These are phyloP conservation scores for Fusarium mexicanum DNA, from an alignment of 2,329 filamentous ascomycete genomes.

Conservation along the genomic window DNA sequence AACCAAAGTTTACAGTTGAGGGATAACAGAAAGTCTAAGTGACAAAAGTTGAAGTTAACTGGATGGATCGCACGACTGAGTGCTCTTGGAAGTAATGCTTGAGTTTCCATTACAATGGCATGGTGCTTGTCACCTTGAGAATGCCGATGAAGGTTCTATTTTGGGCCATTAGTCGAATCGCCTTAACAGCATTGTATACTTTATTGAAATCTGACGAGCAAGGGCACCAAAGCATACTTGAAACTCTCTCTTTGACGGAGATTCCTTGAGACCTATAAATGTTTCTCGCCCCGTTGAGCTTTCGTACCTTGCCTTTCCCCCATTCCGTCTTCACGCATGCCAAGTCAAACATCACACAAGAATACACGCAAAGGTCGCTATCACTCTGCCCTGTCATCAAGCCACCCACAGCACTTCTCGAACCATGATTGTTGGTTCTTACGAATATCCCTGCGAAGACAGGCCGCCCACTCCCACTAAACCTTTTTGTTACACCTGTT, in stretches of 20 bases:
- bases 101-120: not conserved
- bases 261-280: too few species aligned
- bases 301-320: not conserved
- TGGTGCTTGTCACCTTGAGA: not conserved
- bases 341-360: too few species aligned
- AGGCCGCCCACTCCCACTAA: not conserved
- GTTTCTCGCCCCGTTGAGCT: too few species aligned
- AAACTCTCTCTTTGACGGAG: too few species aligned
- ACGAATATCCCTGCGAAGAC: not conserved
- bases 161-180: rapidly evolving
- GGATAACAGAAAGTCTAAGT: not conserved
- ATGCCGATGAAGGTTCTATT: not conserved
- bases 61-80: not conserved
- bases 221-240: not conserved
- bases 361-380: not conserved
- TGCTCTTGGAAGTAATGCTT: not conserved
- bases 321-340: not conserved
- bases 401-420: too few species aligned
- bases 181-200: too few species aligned
- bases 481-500: not conserved
- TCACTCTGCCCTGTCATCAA: not conserved
- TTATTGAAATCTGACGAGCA: not conserved
- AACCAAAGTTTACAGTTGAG: not conserved
- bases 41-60: too few species aligned
- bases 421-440: not conserved